Evolutionary conservation across 2,329 filamentous ascomycete genomes (phyloP).

Genomic region (Botryotinia globosa): DNA sequence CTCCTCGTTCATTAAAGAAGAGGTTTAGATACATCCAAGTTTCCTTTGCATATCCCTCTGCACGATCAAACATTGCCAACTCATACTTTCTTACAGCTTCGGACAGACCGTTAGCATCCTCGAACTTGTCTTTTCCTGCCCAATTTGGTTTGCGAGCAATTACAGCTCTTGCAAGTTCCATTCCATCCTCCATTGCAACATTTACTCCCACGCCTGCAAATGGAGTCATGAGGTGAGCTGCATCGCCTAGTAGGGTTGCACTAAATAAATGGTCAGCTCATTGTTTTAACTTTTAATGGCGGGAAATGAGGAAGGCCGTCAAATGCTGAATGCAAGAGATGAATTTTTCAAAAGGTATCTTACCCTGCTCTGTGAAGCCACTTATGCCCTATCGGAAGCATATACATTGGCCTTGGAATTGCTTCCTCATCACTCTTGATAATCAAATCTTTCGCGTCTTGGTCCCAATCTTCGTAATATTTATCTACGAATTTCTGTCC

Average conservation of each 20-base stretch:
- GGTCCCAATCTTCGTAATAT: conserved; percentile 12
- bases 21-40: conserved; percentile 22
- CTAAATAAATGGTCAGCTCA: conserved; percentile 41
- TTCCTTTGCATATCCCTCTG: conserved; percentile 21
- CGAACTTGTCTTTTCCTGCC: conserved; percentile 22
- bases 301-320: neutral
- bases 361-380: conserved; percentile 24
- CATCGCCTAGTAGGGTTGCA: conserved; percentile 49
- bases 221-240: conserved; percentile 47
- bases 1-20: conserved; percentile 23
- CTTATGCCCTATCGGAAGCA: conserved; percentile 23
- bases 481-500: conserved; percentile 15
- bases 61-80: conserved; percentile 25
- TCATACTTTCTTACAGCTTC: conserved; percentile 25
- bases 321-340: conserved; percentile 14
- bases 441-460: conserved; percentile 14
- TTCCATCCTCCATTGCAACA: conserved; percentile 45
- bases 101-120: conserved; percentile 4
- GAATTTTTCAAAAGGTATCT: conserved; percentile 14
- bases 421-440: conserved; percentile 21
- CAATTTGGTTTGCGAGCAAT: conserved; percentile 38
- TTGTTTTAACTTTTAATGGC: neutral
- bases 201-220: conserved; percentile 48
- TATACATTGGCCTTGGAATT: conserved; percentile 22
- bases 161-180: conserved; percentile 39